Percentiles rank a stretch among this genome's conserved stretches.
Conservation (phyloP, 148 eudicot genomes). For the Rhododendron molle region DNA sequence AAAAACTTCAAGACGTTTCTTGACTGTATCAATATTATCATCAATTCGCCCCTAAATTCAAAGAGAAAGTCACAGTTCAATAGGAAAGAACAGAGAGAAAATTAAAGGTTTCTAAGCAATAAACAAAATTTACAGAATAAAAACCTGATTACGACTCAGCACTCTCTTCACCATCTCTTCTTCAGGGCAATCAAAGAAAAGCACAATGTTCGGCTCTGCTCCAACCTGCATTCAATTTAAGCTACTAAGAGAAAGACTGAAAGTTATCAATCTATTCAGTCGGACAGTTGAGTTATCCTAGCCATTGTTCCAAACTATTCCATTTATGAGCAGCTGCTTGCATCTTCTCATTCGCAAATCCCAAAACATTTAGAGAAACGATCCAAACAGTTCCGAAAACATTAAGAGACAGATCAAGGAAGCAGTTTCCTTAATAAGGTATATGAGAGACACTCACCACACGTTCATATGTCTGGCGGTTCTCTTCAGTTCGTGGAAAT, state of each 20-base stretch:
- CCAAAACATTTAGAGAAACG: background rate
- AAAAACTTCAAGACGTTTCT: slow-evolving; percentile 75
- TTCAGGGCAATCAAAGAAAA: slow-evolving; percentile 92
- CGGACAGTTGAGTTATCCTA: background rate
- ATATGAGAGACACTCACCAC: slow-evolving; percentile 51
- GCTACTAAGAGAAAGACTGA: background rate
- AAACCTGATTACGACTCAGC: slow-evolving; percentile 74
- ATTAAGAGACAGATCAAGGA: background rate
- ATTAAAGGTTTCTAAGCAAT: background rate
- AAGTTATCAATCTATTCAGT: background rate
- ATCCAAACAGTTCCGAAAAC: background rate
- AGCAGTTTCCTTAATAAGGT: background rate
- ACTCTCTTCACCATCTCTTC: slow-evolving; percentile 89
- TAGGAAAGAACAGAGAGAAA: background rate
- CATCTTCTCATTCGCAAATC: background rate
- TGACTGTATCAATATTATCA: slow-evolving; percentile 75
- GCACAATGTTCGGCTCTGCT: slow-evolving; percentile 75
- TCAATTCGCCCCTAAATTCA: slow-evolving; percentile 73
- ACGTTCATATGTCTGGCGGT: slow-evolving; percentile 71
- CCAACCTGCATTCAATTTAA: slow-evolving; percentile 52
- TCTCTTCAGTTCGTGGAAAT: slow-evolving; percentile 91
- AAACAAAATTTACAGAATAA: background rate
- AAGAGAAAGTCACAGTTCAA: slow-evolving; percentile 11
- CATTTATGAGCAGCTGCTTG: background rate
- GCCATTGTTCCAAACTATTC: background rate